A percentile compares a stretch with the other conserved stretches of the same genome.
These are phyloP conservation scores for Rossbeevera mucosa DNA, from an alignment of 768 basidiomycete genomes.

Conservation along the genomic window DNA sequence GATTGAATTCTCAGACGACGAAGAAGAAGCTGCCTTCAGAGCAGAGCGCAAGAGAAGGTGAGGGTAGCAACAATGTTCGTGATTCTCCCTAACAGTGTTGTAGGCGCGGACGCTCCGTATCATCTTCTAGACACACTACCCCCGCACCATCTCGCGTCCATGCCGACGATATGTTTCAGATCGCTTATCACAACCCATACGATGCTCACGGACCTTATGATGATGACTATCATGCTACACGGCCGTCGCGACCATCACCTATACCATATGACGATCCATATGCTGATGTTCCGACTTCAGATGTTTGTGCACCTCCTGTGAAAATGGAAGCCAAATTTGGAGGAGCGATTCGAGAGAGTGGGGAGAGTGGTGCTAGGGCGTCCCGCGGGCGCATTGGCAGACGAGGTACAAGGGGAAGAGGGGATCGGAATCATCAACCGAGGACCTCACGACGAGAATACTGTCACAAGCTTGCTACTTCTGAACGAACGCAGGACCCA, in stretches of 20 bases:
- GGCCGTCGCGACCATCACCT: constrained; percentile 60
- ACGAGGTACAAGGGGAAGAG: constrained; percentile 26
- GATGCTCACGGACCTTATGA: constrained; percentile 68
- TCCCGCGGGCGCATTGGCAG: constrained; percentile 22
- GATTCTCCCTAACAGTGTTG: constrained; percentile 1
- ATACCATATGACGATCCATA: constrained; percentile 81
- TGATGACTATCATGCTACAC: constrained; percentile 48
- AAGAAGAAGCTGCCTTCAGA: constrained; percentile 76
- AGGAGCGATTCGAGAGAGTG: constrained; percentile 24
- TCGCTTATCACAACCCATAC: constrained; percentile 52
- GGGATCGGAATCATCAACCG: constrained; percentile 14
- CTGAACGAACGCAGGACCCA: constrained; percentile 30
- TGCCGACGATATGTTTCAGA: constrained; percentile 51
- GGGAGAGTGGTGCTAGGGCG: not conserved
- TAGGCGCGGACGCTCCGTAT: constrained; percentile 52
- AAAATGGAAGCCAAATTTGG: constrained; percentile 6
- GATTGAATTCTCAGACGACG: constrained; percentile 93
- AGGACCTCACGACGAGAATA: constrained; percentile 19
- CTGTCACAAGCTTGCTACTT: constrained; percentile 9
- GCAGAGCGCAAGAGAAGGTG: constrained; percentile 56
- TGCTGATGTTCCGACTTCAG: constrained; percentile 41
- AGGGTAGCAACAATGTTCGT: constrained; percentile 17
- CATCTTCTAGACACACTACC: constrained; percentile 53
- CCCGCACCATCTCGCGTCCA: constrained; percentile 50
- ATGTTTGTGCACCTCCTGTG: constrained; percentile 1